Evolutionary conservation across 306 rosid species (phyloP).

Genomic region (Lathyrus aphaca): DNA sequence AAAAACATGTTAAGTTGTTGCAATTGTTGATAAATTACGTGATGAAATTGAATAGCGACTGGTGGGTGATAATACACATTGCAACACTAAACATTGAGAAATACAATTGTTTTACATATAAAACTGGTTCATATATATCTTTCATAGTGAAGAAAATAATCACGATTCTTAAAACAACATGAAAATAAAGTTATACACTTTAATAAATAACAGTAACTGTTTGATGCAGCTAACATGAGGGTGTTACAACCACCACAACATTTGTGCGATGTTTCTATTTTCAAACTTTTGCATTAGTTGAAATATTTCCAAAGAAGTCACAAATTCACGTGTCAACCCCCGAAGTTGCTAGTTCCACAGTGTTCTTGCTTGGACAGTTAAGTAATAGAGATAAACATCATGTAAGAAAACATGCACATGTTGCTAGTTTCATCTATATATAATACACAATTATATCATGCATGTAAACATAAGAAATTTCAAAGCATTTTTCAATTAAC

Average conservation of each 20-base stretch:
- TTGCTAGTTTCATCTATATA: not conserved
- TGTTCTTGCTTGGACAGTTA: constrained; percentile 7
- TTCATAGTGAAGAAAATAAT: no score
- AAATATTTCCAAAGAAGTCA: not conserved
- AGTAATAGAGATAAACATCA: not conserved
- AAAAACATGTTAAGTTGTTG: no score
- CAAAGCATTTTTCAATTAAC: constrained; percentile 4
- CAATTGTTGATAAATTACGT: not conserved
- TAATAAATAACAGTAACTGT: no score
- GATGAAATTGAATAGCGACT: no score
- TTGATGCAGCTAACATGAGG: not conserved
- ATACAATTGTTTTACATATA: no score
- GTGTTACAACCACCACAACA: not conserved
- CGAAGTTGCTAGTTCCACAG: not conserved
- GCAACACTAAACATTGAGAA: no score
- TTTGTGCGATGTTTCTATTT: no score
- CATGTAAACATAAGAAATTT: not conserved
- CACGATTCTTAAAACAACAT: no score
- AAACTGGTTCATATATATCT: no score
- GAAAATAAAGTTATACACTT: no score
- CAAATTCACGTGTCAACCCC: not conserved
- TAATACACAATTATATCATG: not conserved
- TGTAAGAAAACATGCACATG: not conserved
- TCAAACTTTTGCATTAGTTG: no score
- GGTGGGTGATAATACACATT: not conserved